Evolutionary conservation across 2,329 filamentous ascomycete species (phyloP), one percentile per base, ranked within the genome.

Genomic region (Venturia effusa): DNA sequence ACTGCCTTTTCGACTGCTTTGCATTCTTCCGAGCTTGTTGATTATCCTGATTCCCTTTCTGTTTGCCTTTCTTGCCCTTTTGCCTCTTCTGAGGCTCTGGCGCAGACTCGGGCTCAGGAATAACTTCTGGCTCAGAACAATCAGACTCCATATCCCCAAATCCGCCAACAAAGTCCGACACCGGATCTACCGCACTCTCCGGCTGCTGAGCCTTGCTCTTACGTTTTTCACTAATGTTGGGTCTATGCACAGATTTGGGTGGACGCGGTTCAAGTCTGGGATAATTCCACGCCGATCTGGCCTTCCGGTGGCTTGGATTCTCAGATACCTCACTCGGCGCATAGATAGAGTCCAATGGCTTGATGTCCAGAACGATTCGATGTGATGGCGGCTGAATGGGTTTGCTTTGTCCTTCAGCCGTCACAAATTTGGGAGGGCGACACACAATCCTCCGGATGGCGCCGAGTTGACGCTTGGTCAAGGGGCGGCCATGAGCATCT

Each of bases 381-480:
- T 34, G 51, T 57, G 30, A 19, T 34, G 51, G 51, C 19, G 51
- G 51, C n/a, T 19, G 51, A 34, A 57, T 34, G 27, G 51, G 27
- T 57, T 34, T 32, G 30, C 51, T 57, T 19, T 22, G 27, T 34
- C 51, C 51, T 57, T 57, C 51, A 8, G 51, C 27, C 27, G 27
- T n/a, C n/a, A n/a, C 15, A 57, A 7, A 34, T 17, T 34, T 34
- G 8, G 30, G 15, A 34, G 30, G 51, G 27, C 51, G 30, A 57
- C 51, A 57, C 19, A 57, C 51, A 34, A 57, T 57, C 51, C 34
- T 57, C n/a, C 51, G 51, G 34, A 57, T 57, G 51, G 51, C 51
- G 17, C 51, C 51, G 27, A 57, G 30, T 34, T 57, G 51, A 22
- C 51, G 51, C 27, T 57, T 57, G n/a, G 51, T 57, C 51, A 57